phyloP scores from a whole-genome alignment of 768 basidiomycete genomes.

The Macrolepiota albuminosa region DNA sequence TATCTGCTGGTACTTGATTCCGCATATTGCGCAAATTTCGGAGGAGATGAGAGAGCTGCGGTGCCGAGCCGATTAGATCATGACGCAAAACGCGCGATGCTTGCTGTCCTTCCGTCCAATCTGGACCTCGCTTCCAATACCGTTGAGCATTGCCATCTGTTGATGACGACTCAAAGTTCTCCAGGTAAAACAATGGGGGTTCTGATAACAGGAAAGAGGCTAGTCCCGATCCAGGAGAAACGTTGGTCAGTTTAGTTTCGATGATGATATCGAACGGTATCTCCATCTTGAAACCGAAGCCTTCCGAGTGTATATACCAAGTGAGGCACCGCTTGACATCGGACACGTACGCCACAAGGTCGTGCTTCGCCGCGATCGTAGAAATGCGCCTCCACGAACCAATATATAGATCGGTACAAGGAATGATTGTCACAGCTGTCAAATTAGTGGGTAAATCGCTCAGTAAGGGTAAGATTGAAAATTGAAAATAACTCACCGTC shows the following conservation, averaged over 20 bases:
- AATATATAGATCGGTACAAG: conserved; percentile 69
- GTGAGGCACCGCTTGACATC: conserved; percentile 60
- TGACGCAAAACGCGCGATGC: conserved; percentile 63
- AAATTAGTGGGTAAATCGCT: not conserved
- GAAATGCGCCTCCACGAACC: conserved; percentile 78
- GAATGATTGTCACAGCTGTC: conserved; percentile 69
- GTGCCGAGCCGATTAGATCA: conserved; percentile 57
- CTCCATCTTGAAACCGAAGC: conserved; percentile 82
- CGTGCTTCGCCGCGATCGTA: conserved; percentile 47
- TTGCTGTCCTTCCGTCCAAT: conserved; percentile 76
- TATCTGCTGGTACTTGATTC: conserved; percentile 25
- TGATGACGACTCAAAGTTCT: conserved; percentile 33
- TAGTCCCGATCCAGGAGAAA: conserved; percentile 49
- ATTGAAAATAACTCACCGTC: conserved; percentile 49
- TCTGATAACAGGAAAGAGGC: conserved; percentile 62
- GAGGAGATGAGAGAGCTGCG: conserved; percentile 54
- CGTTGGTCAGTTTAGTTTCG: conserved; percentile 51
- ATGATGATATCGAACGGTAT: conserved; percentile 63
- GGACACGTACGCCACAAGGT: conserved; percentile 74
- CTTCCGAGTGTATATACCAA: conserved; percentile 76
- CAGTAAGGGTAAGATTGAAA: not conserved
- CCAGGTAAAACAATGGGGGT: conserved; percentile 67
- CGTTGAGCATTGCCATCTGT: conserved; percentile 28
- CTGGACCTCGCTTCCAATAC: conserved; percentile 60
- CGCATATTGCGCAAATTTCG: conserved; percentile 45